Conservation (phyloP, 257 asterid genomes). For the Verbena officinalis region DNA sequence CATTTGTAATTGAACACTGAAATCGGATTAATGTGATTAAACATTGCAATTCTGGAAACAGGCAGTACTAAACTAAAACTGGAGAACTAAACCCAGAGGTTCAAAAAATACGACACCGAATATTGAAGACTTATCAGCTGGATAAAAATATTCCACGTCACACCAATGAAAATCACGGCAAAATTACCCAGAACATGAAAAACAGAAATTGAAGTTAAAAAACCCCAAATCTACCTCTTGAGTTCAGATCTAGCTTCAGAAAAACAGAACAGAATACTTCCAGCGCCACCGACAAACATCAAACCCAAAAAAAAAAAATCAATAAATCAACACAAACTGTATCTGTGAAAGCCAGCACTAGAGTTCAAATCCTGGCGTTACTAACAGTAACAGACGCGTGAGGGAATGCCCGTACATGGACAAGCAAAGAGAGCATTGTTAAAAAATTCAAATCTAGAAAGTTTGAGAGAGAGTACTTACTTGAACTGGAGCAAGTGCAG, state of each 20-base stretch:
- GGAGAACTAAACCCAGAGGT: too few species aligned
- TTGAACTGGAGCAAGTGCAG: conserved; percentile 41
- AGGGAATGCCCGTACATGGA: not conserved
- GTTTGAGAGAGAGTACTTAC: conserved; percentile 37
- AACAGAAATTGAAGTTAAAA: conserved; percentile 18
- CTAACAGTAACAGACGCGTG: conserved; percentile 13
- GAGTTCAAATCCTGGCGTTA: conserved; percentile 28
- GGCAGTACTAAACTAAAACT: not conserved
- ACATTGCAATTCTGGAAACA: not conserved
- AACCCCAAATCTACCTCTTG: conserved; percentile 28
- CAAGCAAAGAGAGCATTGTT: conserved; percentile 6
- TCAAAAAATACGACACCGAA: not conserved
- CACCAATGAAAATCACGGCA: conserved; percentile 24
- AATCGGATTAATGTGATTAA: not conserved
- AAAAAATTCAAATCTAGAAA: conserved; percentile 22
- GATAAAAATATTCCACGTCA: not conserved
- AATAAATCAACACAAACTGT: conserved; percentile 11
- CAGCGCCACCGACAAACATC: conserved; percentile 35
- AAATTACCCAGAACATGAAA: not conserved
- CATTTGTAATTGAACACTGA: not conserved
- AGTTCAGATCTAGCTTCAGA: conserved; percentile 62
- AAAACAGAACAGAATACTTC: conserved; percentile 22
- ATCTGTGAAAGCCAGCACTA: conserved; percentile 26
- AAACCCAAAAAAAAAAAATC: conserved; percentile 10
- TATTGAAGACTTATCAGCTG: conserved; percentile 15